phyloP scores from a whole-genome alignment of 768 basidiomycete genomes.

The Psilocybe tampanensis region DNA sequence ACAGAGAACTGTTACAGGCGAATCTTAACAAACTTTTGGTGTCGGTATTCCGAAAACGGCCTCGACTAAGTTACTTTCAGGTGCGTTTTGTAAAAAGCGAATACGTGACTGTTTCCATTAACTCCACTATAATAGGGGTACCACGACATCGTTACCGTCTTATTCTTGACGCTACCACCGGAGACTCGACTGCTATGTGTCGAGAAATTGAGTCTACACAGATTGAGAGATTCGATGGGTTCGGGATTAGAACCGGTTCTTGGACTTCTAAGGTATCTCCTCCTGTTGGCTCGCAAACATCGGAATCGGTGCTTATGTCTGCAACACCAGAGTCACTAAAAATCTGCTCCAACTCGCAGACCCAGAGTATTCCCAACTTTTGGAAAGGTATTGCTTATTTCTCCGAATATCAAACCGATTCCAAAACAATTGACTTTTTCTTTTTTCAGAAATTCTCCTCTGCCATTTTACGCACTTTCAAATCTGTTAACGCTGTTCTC shows the following conservation, averaged over 20 bases:
- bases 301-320: not conserved
- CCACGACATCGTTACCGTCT: constrained; percentile 88
- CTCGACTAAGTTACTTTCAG: constrained; percentile 83
- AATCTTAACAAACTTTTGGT: constrained; percentile 76
- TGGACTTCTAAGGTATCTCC: constrained; percentile 66
- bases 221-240: constrained; percentile 90
- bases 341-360: constrained; percentile 75
- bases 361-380: constrained; percentile 63
- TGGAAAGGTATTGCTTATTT: constrained; percentile 62
- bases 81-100: constrained; percentile 31
- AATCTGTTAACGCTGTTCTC: constrained; percentile 91
- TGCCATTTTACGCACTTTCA: constrained; percentile 89
- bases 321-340: constrained; percentile 63
- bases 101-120: not conserved
- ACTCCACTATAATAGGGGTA: constrained; percentile 60
- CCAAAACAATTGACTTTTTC: not conserved
- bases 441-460: constrained; percentile 59
- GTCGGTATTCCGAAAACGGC: constrained; percentile 70
- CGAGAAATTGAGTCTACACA: constrained; percentile 76
- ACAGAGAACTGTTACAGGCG: constrained; percentile 60
- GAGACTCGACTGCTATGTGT: constrained; percentile 57
- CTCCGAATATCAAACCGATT: not conserved
- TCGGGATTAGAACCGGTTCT: constrained; percentile 81
- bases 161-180: constrained; percentile 72
- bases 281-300: not conserved